Conservation (phyloP, 2,329 filamentous ascomycete species). For the Ophiocordyceps camponoti-saundersi region DNA sequence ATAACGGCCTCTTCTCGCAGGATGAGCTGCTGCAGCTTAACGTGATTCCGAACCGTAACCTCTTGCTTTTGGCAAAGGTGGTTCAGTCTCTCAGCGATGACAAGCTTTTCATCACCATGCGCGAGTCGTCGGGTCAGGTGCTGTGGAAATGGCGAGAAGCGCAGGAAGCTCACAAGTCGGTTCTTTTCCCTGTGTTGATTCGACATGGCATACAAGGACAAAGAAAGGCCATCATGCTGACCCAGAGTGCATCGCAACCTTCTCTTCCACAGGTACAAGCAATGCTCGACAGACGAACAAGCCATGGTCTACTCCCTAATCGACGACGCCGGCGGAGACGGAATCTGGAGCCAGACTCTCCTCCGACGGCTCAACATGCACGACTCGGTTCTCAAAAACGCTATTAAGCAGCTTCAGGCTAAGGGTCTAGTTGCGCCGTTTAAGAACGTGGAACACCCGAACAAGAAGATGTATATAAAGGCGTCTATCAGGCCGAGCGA, state of each 20-base stretch:
- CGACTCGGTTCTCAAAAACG: slow-evolving; percentile 64
- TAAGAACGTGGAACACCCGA: slow-evolving; percentile 80
- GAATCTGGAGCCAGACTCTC: slow-evolving; percentile 82
- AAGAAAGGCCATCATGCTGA: no score
- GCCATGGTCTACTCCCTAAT: slow-evolving; percentile 77
- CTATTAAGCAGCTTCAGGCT: slow-evolving; percentile 66
- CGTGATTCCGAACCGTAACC: slow-evolving; percentile 38
- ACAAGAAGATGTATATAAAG: slow-evolving; percentile 93
- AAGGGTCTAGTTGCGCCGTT: slow-evolving; percentile 76
- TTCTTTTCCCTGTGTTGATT: slow-evolving; percentile 1
- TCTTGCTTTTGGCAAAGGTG: slow-evolving; percentile 34
- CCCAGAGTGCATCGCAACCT: no score
- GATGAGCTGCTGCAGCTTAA: slow-evolving; percentile 38
- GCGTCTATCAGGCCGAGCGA: slow-evolving; percentile 70
- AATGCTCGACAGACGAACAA: slow-evolving; percentile 52
- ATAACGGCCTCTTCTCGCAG: slow-evolving; percentile 36
- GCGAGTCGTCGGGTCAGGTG: slow-evolving; percentile 21
- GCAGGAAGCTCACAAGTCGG: slow-evolving; percentile 45
- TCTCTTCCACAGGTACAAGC: slow-evolving; percentile 31
- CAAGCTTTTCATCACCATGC: slow-evolving; percentile 35
- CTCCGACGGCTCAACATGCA: slow-evolving; percentile 68
- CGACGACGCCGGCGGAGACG: slow-evolving; percentile 68
- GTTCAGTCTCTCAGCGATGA: slow-evolving; percentile 42
- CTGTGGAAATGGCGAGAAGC: slow-evolving; percentile 40
- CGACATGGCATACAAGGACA: no score